Conservation (phyloP, 2,329 filamentous ascomycete species). For the Amylocarpus encephaloides region DNA sequence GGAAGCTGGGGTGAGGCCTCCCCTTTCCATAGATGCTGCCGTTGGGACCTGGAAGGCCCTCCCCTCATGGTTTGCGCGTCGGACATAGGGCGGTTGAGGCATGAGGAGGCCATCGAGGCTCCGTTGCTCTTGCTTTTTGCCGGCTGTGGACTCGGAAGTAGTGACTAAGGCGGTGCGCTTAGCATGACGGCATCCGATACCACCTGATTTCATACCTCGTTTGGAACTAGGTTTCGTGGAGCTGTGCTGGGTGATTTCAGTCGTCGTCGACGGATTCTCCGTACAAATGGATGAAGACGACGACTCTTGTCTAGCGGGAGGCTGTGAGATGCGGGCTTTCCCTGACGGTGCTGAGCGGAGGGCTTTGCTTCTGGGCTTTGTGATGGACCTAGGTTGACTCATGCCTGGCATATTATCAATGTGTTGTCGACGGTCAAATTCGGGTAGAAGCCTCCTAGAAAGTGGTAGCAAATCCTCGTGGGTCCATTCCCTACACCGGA, state of each 20-base stretch:
- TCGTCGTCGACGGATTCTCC: too few species aligned
- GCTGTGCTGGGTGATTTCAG: neutral
- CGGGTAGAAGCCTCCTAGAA: constrained; percentile 78
- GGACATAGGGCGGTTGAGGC: constrained; percentile 39
- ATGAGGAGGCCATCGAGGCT: constrained; percentile 73
- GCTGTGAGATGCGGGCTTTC: too few species aligned
- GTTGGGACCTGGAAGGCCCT: too few species aligned
- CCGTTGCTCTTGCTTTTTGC: constrained; percentile 35
- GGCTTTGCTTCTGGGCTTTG: too few species aligned
- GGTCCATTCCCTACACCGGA: constrained; percentile 60
- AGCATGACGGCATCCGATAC: constrained; percentile 22
- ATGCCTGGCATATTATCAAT: constrained; percentile 99
- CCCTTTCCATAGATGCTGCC: too few species aligned
- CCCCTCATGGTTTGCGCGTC: neutral
- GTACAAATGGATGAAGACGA: too few species aligned
- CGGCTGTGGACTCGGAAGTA: constrained; percentile 14
- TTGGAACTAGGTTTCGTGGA: constrained; percentile 13
- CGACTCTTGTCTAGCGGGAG: too few species aligned
- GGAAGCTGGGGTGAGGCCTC: too few species aligned
- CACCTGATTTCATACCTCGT: constrained; percentile 10
- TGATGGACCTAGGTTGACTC: constrained; percentile 51
- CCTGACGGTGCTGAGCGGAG: too few species aligned
- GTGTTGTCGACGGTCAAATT: constrained; percentile 76
- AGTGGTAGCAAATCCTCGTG: constrained; percentile 61
- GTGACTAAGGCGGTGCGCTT: constrained; percentile 47